Conservation (phyloP, 2,329 filamentous ascomycete genomes). For the Cladosporium sp. region DNA sequence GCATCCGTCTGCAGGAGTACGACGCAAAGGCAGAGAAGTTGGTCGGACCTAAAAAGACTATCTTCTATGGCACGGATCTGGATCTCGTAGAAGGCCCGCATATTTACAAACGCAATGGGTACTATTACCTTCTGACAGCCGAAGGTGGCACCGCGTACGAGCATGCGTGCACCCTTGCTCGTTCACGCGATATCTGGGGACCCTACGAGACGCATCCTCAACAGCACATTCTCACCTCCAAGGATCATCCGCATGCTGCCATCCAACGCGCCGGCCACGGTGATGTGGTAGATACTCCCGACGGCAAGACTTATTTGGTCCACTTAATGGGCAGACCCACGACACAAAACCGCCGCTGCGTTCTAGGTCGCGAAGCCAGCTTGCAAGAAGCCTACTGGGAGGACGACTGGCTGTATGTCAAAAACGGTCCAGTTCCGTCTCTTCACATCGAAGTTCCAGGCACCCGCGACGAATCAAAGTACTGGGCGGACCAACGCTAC, state of each 20-base stretch:
- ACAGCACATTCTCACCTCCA: slow-evolving; percentile 49
- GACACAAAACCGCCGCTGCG: slow-evolving; percentile 42
- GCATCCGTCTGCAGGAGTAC: slow-evolving; percentile 16
- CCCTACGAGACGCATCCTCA: slow-evolving; percentile 57
- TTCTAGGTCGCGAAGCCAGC: slow-evolving; percentile 48
- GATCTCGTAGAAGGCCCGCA: slow-evolving; percentile 45
- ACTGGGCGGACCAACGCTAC: slow-evolving; percentile 13
- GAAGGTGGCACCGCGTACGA: slow-evolving; percentile 52
- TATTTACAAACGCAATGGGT: slow-evolving; percentile 54
- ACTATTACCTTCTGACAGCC: slow-evolving; percentile 57
- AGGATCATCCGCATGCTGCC: slow-evolving; percentile 43
- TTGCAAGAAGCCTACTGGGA: slow-evolving; percentile 47
- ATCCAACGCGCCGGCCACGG: slow-evolving; percentile 49
- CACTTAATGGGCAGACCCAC: slow-evolving; percentile 43
- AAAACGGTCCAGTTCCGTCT: slow-evolving; percentile 32
- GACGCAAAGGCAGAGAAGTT: slow-evolving; percentile 12
- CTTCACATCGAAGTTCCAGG: slow-evolving; percentile 10
- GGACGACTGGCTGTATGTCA: slow-evolving; percentile 50
- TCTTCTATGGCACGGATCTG: slow-evolving; percentile 12
- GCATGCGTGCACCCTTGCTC: slow-evolving; percentile 56
- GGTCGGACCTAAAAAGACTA: slow-evolving; percentile 12
- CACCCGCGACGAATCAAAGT: slow-evolving; percentile 7
- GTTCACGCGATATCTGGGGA: slow-evolving; percentile 53
- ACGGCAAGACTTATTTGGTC: slow-evolving; percentile 47
- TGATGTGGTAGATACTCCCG: slow-evolving; percentile 43